Evolutionary conservation across 345 rosid genomes (phyloP).

Genomic region (Raphanus raphanistrum): DNA sequence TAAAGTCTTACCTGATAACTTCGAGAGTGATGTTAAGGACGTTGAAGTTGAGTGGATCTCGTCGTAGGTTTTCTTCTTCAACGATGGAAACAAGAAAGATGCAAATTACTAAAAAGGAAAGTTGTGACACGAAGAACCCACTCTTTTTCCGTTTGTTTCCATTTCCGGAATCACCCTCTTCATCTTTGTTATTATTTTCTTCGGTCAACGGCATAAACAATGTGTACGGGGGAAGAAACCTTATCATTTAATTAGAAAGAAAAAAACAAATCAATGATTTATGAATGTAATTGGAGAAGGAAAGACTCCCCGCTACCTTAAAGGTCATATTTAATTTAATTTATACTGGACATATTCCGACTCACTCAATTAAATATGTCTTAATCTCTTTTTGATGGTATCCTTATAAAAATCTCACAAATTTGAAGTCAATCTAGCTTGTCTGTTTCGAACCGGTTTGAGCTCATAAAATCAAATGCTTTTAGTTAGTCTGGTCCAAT

Average conservation of each 20-base stretch:
- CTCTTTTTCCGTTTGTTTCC: neutral
- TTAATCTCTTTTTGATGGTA: neutral
- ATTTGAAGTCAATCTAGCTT: neutral
- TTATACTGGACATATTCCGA: neutral
- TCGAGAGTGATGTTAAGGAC: constrained; percentile 57
- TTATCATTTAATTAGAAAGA: neutral
- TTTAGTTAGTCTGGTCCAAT: neutral
- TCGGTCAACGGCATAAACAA: constrained; percentile 39
- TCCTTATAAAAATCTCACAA: neutral
- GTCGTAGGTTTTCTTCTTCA: constrained; percentile 47
- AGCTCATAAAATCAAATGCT: neutral
- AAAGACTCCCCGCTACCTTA: constrained; percentile 8
- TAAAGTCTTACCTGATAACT: constrained; percentile 51
- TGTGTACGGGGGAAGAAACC: constrained; percentile 72
- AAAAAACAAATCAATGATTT: neutral
- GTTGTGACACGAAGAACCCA: constrained; percentile 42
- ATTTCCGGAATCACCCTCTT: neutral
- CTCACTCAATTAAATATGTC: neutral
- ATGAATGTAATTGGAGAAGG: neutral
- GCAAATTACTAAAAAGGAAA: constrained; percentile 48
- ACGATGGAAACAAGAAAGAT: constrained; percentile 52
- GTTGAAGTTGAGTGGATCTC: constrained; percentile 65
- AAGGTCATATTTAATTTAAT: neutral
- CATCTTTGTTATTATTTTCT: neutral
- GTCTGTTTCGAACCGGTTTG: neutral